Base-by-base conservation (phyloP, 2,329 filamentous ascomycete genomes). In the Beauveria caledonica region DNA sequence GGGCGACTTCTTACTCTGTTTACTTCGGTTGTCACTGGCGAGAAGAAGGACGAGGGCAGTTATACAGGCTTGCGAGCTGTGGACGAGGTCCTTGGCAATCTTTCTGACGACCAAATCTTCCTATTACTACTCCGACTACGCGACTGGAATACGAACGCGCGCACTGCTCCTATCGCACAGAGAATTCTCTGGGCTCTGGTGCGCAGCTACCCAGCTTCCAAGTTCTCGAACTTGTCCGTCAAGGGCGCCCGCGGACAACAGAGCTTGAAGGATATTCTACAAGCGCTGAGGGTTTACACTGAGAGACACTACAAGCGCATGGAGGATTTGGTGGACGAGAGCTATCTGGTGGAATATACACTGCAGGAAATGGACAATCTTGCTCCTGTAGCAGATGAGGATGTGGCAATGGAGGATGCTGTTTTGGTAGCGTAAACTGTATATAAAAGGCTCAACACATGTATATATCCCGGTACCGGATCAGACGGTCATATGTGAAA, bases 111-210 rank as follows among this genome's bases (percentile, higher is more conserved):
- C 66, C 93, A 97, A 71, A 82, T 99, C 15, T 95, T 90, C 74
- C 79, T 85, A 7, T 81, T 99, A 15, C 81, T 99, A 0, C 78
- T 93, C 42, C 82, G 94, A 62, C 75, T 97, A 49, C 83, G 95
- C 50, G 94, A 99, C 75, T 99, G 94, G 94, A 99, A 99, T 71
- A 96, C 94, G 5, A 97, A 97, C 67, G 92, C 91, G 0, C 83
- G 90, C 63, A 96, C 91, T 3, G 87, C 92, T 1, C 83, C 86
- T 5, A 86, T 97, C 1, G 89, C 94, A 1, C 94, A 99, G 74
- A 85, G 87, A 39, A 87, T 99, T 15, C 76, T 99, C 8, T 88
- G 86, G 77, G 85, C 89, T 1, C 70, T 99, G 8, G 85, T 96
- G 56, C 85, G 86, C 65, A 89, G 86, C 62, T 96, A 96, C 68